Evolutionary conservation across 2,329 filamentous ascomycete genomes (phyloP), one percentile per base, ranked within the genome.

Genomic region (Ascochyta clinopodiicola): DNA sequence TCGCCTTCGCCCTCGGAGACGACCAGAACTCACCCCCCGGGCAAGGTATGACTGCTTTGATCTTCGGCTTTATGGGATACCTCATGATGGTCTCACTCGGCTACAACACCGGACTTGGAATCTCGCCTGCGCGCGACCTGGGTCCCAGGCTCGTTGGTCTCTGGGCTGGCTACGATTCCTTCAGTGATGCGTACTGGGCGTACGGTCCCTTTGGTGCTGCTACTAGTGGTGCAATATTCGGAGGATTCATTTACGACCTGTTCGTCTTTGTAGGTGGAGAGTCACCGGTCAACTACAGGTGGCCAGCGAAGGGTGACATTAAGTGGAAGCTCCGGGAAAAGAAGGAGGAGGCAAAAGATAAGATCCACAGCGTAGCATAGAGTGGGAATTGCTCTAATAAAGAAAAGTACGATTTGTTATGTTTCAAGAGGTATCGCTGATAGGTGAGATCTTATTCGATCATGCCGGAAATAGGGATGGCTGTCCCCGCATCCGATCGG

Each of bases 121-220:
- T 91, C 58, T 90, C 90, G 62, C 75, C 89, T 37, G 88, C 88
- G 21, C 82, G 88, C 70, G 88, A 91, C 63, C 88, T 91, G 66
- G 88, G 88, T 0, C 88, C 88, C 2, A 79, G 88, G n/a, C 76
- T 91, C 24, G 82, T 89, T 56, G 83, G 84, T 1, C 88, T 86
- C 67, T 84, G 86, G 73, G 70, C 90, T 46, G 88, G 88, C 1
- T 91, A 91, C 67, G 74, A 86, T 46, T 63, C 69, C 0, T 73
- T 73, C 42, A 55, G 49, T 5, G 60, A 36, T 13, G 60, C 61
- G 1, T 73, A 70, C 49, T 72, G 69, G 68, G 66, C 64, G 0
- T 70, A 67, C 40, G 70, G 70, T 0, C 64, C 65, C 1, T 68
- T 67, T 46, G 64, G 62, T 10, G 68, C 68, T 2, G 57, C 61